A percentile compares a stretch with the other conserved stretches of the same genome.
Evolutionary conservation across 2,329 filamentous ascomycete genomes (phyloP).

Genomic region (Dothiorella sarmentorum): DNA sequence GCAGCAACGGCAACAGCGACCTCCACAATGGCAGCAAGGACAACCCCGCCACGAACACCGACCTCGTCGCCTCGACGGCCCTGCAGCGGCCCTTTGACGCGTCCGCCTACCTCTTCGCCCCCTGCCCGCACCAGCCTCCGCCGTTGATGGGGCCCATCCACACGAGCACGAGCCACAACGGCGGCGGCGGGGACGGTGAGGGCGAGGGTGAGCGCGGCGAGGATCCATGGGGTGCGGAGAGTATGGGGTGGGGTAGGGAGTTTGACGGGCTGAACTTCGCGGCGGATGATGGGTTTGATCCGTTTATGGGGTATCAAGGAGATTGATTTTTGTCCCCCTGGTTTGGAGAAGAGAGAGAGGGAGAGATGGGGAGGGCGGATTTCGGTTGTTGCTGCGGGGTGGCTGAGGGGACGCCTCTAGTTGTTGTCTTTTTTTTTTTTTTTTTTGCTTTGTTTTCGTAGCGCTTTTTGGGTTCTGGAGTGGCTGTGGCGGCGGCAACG

Average conservation of each 20-base stretch:
- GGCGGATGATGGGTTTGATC: conserved; percentile 25
- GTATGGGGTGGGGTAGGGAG: conserved; percentile 20
- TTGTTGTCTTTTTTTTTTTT: too few species aligned
- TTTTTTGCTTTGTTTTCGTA: too few species aligned
- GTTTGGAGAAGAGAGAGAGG: too few species aligned
- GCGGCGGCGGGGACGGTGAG: neutral
- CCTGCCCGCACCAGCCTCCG: conserved; percentile 24
- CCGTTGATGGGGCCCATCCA: conserved; percentile 25
- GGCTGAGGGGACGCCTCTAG: too few species aligned
- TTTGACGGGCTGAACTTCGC: conserved; percentile 25
- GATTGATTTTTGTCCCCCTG: neutral
- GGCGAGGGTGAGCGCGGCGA: conserved; percentile 18
- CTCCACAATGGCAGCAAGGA: neutral
- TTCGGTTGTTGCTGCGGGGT: too few species aligned
- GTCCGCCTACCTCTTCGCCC: conserved; percentile 25
- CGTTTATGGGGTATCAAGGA: conserved; percentile 24
- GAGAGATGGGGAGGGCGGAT: too few species aligned
- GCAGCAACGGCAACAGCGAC: neutral
- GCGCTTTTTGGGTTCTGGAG: too few species aligned
- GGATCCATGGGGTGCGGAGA: conserved; percentile 20
- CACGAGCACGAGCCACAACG: conserved; percentile 19
- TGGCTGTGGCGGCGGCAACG: too few species aligned
- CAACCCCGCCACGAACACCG: too few species aligned
- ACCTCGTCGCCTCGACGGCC: too few species aligned
- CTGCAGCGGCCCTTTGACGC: too few species aligned